Evolutionary conservation across 2,329 filamentous ascomycete genomes (phyloP).

Genomic region (Drechslerella dactyloides): DNA sequence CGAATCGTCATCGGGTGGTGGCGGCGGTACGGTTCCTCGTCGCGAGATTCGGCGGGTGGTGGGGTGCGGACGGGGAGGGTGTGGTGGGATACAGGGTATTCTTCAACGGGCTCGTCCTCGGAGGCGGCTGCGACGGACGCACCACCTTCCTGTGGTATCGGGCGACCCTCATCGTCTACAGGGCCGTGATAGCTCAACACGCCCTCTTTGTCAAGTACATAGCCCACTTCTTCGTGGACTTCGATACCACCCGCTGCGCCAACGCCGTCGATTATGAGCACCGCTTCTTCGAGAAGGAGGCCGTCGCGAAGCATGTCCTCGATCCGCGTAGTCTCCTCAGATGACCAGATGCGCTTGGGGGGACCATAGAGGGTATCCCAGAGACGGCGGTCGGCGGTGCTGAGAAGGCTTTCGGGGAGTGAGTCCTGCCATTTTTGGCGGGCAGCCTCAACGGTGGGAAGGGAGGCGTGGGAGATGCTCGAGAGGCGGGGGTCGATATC

Average conservation of each 20-base stretch:
- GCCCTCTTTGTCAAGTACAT: slow-evolving; percentile 32
- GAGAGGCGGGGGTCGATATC: background rate
- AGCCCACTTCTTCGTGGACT: slow-evolving; percentile 7
- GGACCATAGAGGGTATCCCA: slow-evolving; percentile 43
- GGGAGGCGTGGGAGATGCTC: slow-evolving; percentile 13
- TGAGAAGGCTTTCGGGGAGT: slow-evolving; percentile 7
- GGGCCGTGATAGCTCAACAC: slow-evolving; percentile 36
- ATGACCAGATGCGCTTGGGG: slow-evolving; percentile 28
- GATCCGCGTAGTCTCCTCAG: slow-evolving; percentile 26
- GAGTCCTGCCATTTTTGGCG: slow-evolving; percentile 43
- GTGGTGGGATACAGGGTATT: slow-evolving; percentile 1
- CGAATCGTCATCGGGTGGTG: slow-evolving; percentile 31
- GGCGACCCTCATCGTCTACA: slow-evolving; percentile 32
- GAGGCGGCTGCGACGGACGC: background rate
- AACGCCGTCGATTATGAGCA: slow-evolving; percentile 33
- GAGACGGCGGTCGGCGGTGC: slow-evolving; percentile 17
- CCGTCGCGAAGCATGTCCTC: slow-evolving; percentile 29
- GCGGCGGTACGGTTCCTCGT: slow-evolving; percentile 12
- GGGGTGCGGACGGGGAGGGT: too few relatives aligned
- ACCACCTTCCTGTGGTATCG: slow-evolving; percentile 2
- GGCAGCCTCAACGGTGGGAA: slow-evolving; percentile 21
- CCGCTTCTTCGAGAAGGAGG: slow-evolving; percentile 36
- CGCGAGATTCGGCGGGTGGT: too few relatives aligned
- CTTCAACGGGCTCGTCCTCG: slow-evolving; percentile 5
- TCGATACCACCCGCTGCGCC: background rate